Percentiles rank a stretch among this genome's conserved stretches.
Conservation (phyloP, 2,329 filamentous ascomycete genomes). For the Ascochyta fabae region DNA sequence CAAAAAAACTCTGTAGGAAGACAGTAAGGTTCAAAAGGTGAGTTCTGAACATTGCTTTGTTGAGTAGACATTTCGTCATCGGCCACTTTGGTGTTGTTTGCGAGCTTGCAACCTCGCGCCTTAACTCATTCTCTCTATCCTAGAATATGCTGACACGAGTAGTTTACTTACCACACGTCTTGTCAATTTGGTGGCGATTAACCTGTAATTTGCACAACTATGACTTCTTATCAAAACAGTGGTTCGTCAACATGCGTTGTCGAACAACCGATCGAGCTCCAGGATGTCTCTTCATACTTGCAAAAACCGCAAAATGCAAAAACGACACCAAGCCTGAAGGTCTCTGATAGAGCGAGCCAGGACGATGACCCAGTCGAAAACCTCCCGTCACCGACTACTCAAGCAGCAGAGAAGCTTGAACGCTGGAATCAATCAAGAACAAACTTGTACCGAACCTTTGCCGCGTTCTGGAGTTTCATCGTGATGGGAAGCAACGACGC, state of each 20-base stretch:
- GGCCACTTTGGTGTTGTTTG: not conserved
- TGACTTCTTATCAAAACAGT: slow-evolving; percentile 38
- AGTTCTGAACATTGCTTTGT: not conserved
- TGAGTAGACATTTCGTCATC: not conserved
- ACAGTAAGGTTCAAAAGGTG: not conserved
- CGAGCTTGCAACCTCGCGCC: not conserved
- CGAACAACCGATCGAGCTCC: slow-evolving; percentile 39
- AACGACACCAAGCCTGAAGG: slow-evolving; percentile 19
- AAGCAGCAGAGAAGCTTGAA: slow-evolving; percentile 54
- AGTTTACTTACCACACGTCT: not conserved
- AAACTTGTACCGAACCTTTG: slow-evolving; percentile 65
- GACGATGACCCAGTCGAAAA: slow-evolving; percentile 45
- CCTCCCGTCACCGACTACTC: slow-evolving; percentile 55
- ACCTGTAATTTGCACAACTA: slow-evolving; percentile 7
- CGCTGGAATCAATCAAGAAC: slow-evolving; percentile 68
- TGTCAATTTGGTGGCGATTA: not conserved
- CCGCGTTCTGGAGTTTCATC: slow-evolving; percentile 67
- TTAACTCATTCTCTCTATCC: too few relatives aligned
- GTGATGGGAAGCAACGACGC: slow-evolving; percentile 75
- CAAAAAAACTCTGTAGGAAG: not conserved
- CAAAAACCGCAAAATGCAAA: slow-evolving; percentile 31
- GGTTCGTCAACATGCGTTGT: slow-evolving; percentile 45
- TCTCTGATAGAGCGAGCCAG: slow-evolving; percentile 24
- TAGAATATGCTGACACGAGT: not conserved
- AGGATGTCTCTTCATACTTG: slow-evolving; percentile 35